Evolutionary conservation across 331 rosid genomes (phyloP).

Genomic region (Pyracantha coccinea): DNA sequence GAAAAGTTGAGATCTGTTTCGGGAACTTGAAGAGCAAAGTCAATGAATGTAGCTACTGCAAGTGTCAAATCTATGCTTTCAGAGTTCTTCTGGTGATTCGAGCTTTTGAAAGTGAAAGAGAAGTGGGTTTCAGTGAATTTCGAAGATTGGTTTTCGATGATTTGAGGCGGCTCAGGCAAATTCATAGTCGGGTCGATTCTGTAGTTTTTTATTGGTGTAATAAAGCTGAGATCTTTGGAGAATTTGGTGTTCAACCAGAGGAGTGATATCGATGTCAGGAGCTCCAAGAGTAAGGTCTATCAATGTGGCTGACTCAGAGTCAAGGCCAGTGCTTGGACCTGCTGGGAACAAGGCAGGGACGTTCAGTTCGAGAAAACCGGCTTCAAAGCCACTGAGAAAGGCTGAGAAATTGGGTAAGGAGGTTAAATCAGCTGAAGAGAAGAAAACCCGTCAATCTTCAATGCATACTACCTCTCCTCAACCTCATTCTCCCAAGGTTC

Average conservation of each 20-base stretch:
- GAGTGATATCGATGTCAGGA: conserved; percentile 49
- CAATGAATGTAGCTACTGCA: conserved; percentile 19
- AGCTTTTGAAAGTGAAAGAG: conserved; percentile 11
- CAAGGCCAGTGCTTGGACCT: conserved; percentile 65
- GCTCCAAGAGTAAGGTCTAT: conserved; percentile 77
- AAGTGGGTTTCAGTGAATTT: conserved; percentile 18
- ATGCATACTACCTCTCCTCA: conserved; percentile 34
- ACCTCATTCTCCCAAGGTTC: conserved; percentile 38
- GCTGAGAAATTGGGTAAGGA: conserved; percentile 41
- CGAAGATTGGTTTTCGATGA: conserved; percentile 14
- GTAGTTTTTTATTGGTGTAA: not conserved
- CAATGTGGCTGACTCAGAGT: conserved; percentile 70
- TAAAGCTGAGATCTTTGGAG: not conserved
- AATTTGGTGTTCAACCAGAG: conserved; percentile 5
- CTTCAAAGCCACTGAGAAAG: conserved; percentile 53
- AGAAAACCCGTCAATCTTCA: conserved; percentile 38
- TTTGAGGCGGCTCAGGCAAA: not conserved
- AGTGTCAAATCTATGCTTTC: not conserved
- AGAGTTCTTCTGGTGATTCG: conserved; percentile 1
- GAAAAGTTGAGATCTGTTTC: conserved; percentile 46
- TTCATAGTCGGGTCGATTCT: not conserved
- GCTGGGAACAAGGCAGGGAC: conserved; percentile 65
- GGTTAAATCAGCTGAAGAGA: conserved; percentile 44
- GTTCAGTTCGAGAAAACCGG: conserved; percentile 40
- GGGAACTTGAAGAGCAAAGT: conserved; percentile 16